Percentiles rank a stretch among this genome's conserved stretches.
These are phyloP conservation scores for Cocos nucifera DNA, from an alignment of 176 grass and related monocot genomes.

Conservation along the genomic window DNA sequence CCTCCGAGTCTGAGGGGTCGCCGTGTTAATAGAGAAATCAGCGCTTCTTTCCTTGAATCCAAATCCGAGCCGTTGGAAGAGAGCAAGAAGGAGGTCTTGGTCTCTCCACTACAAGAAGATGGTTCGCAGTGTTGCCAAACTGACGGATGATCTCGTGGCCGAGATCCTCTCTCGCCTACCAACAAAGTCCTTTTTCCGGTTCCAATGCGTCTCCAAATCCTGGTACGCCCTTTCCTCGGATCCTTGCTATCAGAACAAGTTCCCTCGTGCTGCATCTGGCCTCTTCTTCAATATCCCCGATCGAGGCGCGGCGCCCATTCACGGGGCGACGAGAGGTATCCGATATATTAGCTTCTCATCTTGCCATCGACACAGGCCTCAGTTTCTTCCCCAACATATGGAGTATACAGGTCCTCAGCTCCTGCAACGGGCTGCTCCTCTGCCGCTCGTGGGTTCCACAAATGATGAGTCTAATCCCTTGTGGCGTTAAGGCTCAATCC, in stretches of 20 bases:
- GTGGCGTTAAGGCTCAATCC: too few relatives aligned
- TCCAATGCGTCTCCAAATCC: constrained; percentile 11
- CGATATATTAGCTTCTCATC: too few relatives aligned
- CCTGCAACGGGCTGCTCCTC: constrained; percentile 17
- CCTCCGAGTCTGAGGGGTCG: too few relatives aligned
- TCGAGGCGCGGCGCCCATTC: background rate
- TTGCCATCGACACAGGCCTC: background rate
- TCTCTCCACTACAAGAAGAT: too few relatives aligned
- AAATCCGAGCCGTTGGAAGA: too few relatives aligned
- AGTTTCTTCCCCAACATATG: background rate
- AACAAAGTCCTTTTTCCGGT: background rate
- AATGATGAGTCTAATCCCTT: too few relatives aligned
- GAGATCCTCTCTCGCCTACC: constrained; percentile 16
- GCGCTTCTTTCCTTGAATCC: too few relatives aligned
- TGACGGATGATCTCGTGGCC: constrained; percentile 7
- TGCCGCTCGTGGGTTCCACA: background rate
- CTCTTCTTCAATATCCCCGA: constrained; percentile 8
- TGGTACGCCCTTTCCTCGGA: constrained; percentile 9
- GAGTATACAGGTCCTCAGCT: background rate
- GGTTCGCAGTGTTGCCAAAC: background rate
- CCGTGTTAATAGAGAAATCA: too few relatives aligned
- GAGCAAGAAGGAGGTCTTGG: too few relatives aligned
- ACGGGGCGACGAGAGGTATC: background rate
- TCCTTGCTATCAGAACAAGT: background rate
- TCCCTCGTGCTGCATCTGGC: constrained; percentile 7